Conservation (phyloP, 2,329 filamentous ascomycete genomes). For the Paradendryphiella salina region DNA sequence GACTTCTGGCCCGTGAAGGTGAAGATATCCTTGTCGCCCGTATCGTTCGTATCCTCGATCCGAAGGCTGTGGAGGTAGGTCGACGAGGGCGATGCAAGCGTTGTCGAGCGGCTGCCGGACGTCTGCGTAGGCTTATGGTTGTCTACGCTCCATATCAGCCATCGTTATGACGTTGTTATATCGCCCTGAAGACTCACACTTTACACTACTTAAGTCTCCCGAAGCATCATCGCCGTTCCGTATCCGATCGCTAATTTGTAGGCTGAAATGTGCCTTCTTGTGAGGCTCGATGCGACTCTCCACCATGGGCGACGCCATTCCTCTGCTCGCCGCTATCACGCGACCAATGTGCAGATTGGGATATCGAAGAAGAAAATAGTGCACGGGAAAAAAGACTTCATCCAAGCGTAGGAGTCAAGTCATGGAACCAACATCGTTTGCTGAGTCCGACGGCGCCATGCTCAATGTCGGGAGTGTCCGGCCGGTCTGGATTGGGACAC, state of each 20-base stretch:
- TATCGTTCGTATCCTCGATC: constrained; percentile 33
- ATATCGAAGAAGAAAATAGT: background rate
- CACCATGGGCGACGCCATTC: constrained; percentile 46
- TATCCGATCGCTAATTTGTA: constrained; percentile 44
- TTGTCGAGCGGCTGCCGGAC: constrained; percentile 34
- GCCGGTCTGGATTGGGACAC: constrained; percentile 6
- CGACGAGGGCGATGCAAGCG: constrained; percentile 30
- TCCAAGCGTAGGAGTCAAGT: background rate
- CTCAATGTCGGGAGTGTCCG: constrained; percentile 7
- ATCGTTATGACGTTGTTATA: constrained; percentile 9
- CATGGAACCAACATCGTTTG: constrained; percentile 5
- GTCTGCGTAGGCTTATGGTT: constrained; percentile 52
- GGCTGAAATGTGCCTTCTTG: constrained; percentile 46
- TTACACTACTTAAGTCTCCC: constrained; percentile 37
- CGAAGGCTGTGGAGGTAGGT: constrained; percentile 34
- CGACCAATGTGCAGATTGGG: background rate
- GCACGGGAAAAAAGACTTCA: background rate
- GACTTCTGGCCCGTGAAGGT: constrained; percentile 48
- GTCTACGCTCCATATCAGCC: constrained; percentile 35
- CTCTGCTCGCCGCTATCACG: background rate
- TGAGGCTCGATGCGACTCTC: constrained; percentile 45
- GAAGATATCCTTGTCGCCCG: constrained; percentile 42
- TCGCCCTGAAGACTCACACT: constrained; percentile 32
- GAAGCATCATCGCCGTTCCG: constrained; percentile 23
- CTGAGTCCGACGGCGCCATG: background rate